A percentile compares a stretch with the other conserved stretches of the same genome.
These are phyloP conservation scores for Zygotorulaspora mrakii DNA, from an alignment of 1,139 yeast genomes.

Conservation along the genomic window DNA sequence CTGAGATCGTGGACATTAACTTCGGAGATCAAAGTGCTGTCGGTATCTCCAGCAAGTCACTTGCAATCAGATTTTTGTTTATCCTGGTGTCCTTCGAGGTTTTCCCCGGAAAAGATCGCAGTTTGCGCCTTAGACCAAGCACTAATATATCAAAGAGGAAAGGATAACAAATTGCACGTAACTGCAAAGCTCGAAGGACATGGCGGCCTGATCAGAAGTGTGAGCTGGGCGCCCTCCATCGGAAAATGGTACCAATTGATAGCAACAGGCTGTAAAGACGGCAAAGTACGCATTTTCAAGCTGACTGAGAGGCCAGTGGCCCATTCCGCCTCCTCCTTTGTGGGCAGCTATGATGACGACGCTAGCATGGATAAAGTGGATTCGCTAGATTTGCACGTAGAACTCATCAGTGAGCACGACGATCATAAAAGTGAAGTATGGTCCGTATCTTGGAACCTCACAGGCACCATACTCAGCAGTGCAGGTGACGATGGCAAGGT, in stretches of 20 bases:
- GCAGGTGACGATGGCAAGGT: slow-evolving; percentile 96
- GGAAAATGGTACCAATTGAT: slow-evolving; percentile 83
- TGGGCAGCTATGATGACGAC: slow-evolving; percentile 17
- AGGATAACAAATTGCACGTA: slow-evolving; percentile 45
- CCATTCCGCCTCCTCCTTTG: slow-evolving; percentile 16
- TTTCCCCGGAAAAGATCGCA: slow-evolving; percentile 73
- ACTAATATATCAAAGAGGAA: slow-evolving; percentile 60
- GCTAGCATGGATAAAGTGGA: slow-evolving; percentile 19
- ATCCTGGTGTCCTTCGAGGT: slow-evolving; percentile 92
- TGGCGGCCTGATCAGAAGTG: slow-evolving; percentile 79
- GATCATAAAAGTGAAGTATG: slow-evolving; percentile 91
- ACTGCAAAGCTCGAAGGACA: slow-evolving; percentile 63
- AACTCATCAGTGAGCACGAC: slow-evolving; percentile 53
- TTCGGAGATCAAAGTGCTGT: slow-evolving; percentile 66
- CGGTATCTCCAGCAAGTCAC: slow-evolving; percentile 70
- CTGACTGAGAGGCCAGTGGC: slow-evolving; percentile 47
- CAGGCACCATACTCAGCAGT: slow-evolving; percentile 88
- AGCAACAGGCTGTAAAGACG: slow-evolving; percentile 96
- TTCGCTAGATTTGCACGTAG: slow-evolving; percentile 39
- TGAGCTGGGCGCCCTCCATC: slow-evolving; percentile 97
- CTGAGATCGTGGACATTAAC: slow-evolving; percentile 76
- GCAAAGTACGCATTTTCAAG: slow-evolving; percentile 80
- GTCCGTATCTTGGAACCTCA: slow-evolving; percentile 91
- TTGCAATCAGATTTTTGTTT: slow-evolving; percentile 82
- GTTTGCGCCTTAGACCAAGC: slow-evolving; percentile 89